A percentile compares a stretch with the other conserved stretches of the same genome.
phyloP scores from a whole-genome alignment of 208 protist species.

The Trypanosoma brucei region DNA sequence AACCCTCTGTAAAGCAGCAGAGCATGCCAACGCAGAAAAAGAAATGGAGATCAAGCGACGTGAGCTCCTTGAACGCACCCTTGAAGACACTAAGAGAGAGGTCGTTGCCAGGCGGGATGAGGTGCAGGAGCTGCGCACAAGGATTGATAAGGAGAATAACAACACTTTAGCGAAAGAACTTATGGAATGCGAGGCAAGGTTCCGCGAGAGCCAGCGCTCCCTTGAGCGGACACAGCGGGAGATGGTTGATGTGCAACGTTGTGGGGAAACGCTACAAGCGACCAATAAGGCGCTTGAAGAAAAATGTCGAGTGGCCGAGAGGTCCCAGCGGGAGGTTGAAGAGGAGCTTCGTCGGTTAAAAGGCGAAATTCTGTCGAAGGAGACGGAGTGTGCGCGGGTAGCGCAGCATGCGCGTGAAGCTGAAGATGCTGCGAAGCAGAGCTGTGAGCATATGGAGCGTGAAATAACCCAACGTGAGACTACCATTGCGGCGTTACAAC shows the following conservation, averaged over 20 bases:
- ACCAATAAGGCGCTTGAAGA: constrained; percentile 9
- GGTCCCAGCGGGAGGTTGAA: constrained; percentile 24
- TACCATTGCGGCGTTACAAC: constrained; percentile 40
- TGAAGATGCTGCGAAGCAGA: constrained; percentile 46
- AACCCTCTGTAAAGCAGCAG: neutral
- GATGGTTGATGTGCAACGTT: constrained; percentile 14
- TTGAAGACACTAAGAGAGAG: constrained; percentile 5
- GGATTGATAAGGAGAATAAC: constrained; percentile 3
- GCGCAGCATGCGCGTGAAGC: constrained; percentile 49
- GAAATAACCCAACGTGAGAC: constrained; percentile 34
- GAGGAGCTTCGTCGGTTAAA: constrained; percentile 28
- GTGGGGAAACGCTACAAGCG: constrained; percentile 19
- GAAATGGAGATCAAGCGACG: neutral
- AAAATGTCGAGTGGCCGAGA: constrained; percentile 11
- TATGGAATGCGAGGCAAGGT: neutral
- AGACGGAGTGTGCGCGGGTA: constrained; percentile 34
- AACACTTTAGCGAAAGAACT: neutral
- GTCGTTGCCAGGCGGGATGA: constrained; percentile 4
- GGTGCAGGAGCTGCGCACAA: neutral
- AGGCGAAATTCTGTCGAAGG: constrained; percentile 28
- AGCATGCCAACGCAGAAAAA: neutral
- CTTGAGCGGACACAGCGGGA: constrained; percentile 23
- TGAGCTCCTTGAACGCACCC: neutral
- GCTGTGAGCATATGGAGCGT: constrained; percentile 41
- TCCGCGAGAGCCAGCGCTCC: constrained; percentile 8